Evolutionary conservation across 352 stramenopile species (phyloP).

Genomic region (Phytophthora rubi): DNA sequence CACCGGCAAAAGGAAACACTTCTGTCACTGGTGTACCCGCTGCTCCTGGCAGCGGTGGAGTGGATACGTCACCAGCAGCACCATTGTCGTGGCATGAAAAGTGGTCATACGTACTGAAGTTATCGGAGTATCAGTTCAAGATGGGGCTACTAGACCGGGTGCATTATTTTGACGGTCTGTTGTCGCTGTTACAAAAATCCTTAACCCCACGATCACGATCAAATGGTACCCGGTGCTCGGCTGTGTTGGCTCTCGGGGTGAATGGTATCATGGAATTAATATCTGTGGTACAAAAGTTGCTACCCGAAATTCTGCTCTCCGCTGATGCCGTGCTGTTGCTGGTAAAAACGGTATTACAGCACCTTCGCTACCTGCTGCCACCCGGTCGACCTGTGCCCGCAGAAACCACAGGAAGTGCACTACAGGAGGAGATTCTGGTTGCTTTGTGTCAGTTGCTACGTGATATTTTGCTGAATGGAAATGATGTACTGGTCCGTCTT

Average conservation of each 20-base stretch:
- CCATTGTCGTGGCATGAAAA: constrained; percentile 70
- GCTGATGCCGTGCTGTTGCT: constrained; percentile 64
- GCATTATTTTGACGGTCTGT: constrained; percentile 80
- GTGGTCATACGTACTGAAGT: constrained; percentile 84
- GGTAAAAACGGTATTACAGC: constrained; percentile 81
- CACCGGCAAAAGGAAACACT: constrained; percentile 5
- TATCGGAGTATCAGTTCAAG: constrained; percentile 87
- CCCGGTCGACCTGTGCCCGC: constrained; percentile 49
- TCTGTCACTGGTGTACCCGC: constrained; percentile 5
- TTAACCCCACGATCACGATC: constrained; percentile 58
- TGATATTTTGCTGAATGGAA: constrained; percentile 68
- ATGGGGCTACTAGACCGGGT: constrained; percentile 71
- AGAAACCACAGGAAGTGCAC: constrained; percentile 43
- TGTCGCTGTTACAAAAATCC: constrained; percentile 82
- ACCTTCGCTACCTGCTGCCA: constrained; percentile 78
- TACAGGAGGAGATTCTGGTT: constrained; percentile 77
- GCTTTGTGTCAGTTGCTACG: constrained; percentile 79
- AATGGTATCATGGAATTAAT: constrained; percentile 84
- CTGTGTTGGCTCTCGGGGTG: constrained; percentile 64
- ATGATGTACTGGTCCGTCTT: constrained; percentile 79
- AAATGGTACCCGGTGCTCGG: constrained; percentile 42
- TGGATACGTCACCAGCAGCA: constrained; percentile 18
- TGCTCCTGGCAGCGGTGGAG: constrained; percentile 16
- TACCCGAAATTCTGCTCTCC: constrained; percentile 72
- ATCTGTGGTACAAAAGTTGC: constrained; percentile 68